These are phyloP conservation scores for Ogataea polymorpha DNA, from an alignment of 805 yeast genomes.

Conservation along the genomic window DNA sequence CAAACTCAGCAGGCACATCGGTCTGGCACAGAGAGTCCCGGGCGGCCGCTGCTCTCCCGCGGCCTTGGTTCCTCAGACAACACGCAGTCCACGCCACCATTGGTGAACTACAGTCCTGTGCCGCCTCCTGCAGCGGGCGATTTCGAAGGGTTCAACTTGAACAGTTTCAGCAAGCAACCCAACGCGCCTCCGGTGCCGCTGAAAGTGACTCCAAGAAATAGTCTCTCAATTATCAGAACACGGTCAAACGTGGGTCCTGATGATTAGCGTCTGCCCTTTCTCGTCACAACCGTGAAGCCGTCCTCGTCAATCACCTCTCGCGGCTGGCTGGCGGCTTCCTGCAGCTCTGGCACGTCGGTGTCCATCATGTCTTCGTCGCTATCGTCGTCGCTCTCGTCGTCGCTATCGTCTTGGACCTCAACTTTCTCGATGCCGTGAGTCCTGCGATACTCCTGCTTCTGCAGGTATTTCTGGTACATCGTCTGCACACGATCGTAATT, in stretches of 20 bases:
- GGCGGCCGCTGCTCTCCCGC: conserved; percentile 6
- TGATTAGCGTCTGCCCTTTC: conserved; percentile 51
- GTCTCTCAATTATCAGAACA: conserved; percentile 2
- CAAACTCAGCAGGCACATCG: conserved; percentile 1
- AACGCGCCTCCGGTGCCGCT: conserved; percentile 17
- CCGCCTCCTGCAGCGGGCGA: conserved; percentile 17
- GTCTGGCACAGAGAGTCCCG: conserved; percentile 1
- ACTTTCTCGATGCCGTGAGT: conserved; percentile 36
- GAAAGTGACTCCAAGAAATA: conserved; percentile 23
- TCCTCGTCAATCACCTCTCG: conserved; percentile 72
- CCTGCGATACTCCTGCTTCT: conserved; percentile 43
- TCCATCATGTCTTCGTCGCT: conserved; percentile 36
- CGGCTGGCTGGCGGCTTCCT: conserved; percentile 48
- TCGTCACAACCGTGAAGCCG: conserved; percentile 87
- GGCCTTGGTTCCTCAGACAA: background rate
- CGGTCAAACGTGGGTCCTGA: conserved; percentile 1
- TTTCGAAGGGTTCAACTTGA: conserved; percentile 8
- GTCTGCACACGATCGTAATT: conserved; percentile 56
- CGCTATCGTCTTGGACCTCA: conserved; percentile 51
- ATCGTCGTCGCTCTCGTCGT: conserved; percentile 42
- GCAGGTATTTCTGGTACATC: conserved; percentile 57
- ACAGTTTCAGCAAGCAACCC: conserved; percentile 2
- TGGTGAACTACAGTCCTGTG: conserved; percentile 15
- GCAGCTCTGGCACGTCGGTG: conserved; percentile 13
- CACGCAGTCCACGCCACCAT: conserved; percentile 10